These are phyloP conservation scores for Cladophialophora carrionii DNA, from an alignment of 2,329 filamentous ascomycete genomes.

Conservation along the genomic window DNA sequence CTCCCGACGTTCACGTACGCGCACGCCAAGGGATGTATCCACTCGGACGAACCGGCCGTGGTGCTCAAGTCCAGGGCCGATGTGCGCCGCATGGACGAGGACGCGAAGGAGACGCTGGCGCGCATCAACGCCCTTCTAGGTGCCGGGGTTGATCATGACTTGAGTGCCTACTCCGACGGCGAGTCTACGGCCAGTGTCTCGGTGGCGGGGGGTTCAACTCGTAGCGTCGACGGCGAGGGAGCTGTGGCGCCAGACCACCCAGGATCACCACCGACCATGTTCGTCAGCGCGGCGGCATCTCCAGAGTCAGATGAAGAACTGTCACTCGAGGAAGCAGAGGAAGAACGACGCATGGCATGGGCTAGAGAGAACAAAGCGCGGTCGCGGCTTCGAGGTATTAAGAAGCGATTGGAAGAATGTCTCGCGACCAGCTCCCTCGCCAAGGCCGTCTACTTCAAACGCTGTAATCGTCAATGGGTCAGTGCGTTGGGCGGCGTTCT, in stretches of 20 bases:
- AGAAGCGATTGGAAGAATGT: constrained; percentile 15
- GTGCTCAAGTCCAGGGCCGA: constrained; percentile 14
- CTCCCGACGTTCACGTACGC: constrained; percentile 20
- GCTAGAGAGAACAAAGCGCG: not conserved
- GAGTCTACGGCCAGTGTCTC: no score
- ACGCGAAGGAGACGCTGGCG: constrained; percentile 14
- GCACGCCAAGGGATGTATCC: constrained; percentile 24
- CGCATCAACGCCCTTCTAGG: constrained; percentile 18
- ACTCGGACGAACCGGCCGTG: constrained; percentile 18
- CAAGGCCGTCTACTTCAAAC: constrained; percentile 29
- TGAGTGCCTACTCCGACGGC: not conserved
- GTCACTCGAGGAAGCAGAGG: not conserved
- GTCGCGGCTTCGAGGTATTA: constrained; percentile 5
- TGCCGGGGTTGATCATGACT: not conserved
- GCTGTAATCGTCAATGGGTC: constrained; percentile 32
- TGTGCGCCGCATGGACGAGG: constrained; percentile 21
- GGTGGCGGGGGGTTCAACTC: not conserved
- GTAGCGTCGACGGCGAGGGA: not conserved
- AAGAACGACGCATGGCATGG: not conserved
- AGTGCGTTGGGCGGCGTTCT: constrained; percentile 24
- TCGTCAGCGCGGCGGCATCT: not conserved
- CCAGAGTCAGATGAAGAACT: not conserved
- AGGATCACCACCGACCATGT: not conserved
- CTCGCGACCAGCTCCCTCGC: constrained; percentile 19
- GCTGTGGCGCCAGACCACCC: no score